These are phyloP conservation scores for Aureobasidium sp. DNA, from an alignment of 2,329 filamentous ascomycete genomes.

Conservation along the genomic window DNA sequence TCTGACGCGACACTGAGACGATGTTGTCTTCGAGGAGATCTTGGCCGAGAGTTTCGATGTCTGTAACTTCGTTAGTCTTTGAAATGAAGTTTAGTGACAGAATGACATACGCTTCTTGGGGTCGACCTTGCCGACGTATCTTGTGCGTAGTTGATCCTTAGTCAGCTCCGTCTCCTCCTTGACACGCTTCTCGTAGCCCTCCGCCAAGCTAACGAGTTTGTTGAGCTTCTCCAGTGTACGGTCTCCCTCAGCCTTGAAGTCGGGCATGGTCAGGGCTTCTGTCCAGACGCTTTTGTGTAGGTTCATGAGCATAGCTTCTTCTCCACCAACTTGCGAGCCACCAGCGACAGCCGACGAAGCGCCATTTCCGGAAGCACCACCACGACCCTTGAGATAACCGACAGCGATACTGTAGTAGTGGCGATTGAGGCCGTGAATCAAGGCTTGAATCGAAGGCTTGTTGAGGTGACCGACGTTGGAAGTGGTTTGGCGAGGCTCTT, in stretches of 20 bases:
- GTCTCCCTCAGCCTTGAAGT: constrained; percentile 76
- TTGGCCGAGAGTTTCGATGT: constrained; percentile 92
- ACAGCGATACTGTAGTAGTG: constrained; percentile 99
- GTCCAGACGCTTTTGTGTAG: constrained; percentile 99
- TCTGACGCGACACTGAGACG: constrained; percentile 92
- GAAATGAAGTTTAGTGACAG: not conserved
- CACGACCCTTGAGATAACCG: constrained; percentile 72
- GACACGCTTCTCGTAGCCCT: constrained; percentile 97
- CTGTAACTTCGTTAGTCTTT: constrained; percentile 25
- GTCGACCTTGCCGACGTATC: constrained; percentile 97
- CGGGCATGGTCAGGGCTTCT: constrained; percentile 91
- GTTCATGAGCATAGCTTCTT: constrained; percentile 99
- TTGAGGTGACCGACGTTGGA: constrained; percentile 97
- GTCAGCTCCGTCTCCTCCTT: constrained; percentile 97
- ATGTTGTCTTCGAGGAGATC: constrained; percentile 99
- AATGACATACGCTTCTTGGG: constrained; percentile 76
- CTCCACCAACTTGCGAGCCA: constrained; percentile 45
- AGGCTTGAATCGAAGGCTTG: constrained; percentile 98
- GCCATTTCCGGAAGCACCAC: constrained; percentile 10
- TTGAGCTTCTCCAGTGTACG: constrained; percentile 84
- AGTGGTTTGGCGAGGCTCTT: constrained; percentile 94
- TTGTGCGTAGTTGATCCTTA: constrained; percentile 95
- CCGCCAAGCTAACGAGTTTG: constrained; percentile 78
- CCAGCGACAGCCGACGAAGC: not conserved
- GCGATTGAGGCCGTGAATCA: constrained; percentile 94